Conservation (phyloP, 176 grass and related monocot species). For the Luzula sylvatica region DNA sequence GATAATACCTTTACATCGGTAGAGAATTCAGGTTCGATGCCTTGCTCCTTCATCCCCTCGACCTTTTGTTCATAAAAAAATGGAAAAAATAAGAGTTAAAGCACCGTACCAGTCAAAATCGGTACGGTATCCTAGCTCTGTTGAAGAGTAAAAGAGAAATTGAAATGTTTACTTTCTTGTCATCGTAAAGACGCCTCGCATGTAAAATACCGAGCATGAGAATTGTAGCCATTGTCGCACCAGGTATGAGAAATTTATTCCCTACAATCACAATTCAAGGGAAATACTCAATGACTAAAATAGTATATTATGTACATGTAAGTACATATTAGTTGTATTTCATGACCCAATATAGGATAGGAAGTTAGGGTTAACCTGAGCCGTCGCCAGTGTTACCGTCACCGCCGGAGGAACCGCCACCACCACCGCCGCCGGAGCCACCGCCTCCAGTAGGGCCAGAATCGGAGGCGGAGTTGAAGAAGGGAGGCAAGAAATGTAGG, state of each 20-base stretch:
- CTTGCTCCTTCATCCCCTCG: slow-evolving; percentile 47
- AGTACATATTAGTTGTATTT: not conserved
- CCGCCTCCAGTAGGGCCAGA: slow-evolving; percentile 24
- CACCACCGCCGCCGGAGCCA: too few relatives aligned
- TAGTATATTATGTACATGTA: not conserved
- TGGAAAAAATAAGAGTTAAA: not conserved
- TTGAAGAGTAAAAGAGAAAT: not conserved
- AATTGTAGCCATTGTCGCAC: slow-evolving; percentile 64
- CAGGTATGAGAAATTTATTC: slow-evolving; percentile 52
- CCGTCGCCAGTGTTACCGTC: not conserved
- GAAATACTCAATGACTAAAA: slow-evolving; percentile 7
- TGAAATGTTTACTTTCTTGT: slow-evolving; percentile 39
- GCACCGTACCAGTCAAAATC: not conserved
- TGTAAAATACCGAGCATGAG: slow-evolving; percentile 82
- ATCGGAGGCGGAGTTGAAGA: slow-evolving; percentile 7
- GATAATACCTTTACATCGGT: slow-evolving; percentile 52
- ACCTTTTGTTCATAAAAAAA: slow-evolving; percentile 23
- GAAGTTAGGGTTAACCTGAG: slow-evolving; percentile 26
- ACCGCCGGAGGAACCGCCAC: too few relatives aligned
- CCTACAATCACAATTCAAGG: slow-evolving; percentile 20
- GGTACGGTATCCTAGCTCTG: not conserved
- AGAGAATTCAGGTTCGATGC: slow-evolving; percentile 56
- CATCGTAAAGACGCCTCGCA: slow-evolving; percentile 63
- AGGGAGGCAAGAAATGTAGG: slow-evolving; percentile 14
- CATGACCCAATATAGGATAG: not conserved